Evolutionary conservation across 225 moss, liverwort and hornwort genomes (phyloP).

Genomic region (Physcomitrium patens): DNA sequence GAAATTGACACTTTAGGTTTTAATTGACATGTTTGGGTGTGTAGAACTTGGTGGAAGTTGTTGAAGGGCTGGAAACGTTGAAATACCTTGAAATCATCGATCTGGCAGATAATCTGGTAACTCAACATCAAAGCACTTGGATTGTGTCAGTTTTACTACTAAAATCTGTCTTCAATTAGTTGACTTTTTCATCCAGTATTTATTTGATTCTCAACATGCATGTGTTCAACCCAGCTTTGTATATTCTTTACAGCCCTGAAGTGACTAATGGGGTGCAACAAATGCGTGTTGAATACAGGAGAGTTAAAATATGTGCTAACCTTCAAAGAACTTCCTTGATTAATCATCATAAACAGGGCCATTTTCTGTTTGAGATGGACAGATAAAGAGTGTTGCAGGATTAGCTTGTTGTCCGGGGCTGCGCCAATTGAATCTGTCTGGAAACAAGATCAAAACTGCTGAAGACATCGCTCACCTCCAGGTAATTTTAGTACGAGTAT

Average conservation of each 20-base stretch:
- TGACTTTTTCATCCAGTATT: not conserved
- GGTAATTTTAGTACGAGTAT: conserved; percentile 23
- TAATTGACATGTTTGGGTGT: not conserved
- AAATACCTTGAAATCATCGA: conserved; percentile 67
- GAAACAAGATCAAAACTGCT: conserved; percentile 62
- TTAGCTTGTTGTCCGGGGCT: conserved; percentile 53
- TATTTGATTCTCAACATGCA: not conserved
- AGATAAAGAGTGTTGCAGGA: conserved; percentile 58
- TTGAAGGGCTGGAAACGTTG: conserved; percentile 71
- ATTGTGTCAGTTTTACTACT: not conserved
- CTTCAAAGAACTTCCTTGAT: not conserved
- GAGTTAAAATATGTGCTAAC: not conserved
- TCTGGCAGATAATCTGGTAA: conserved; percentile 83
- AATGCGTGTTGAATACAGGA: not conserved
- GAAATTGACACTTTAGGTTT: not conserved
- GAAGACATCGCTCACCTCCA: conserved; percentile 60
- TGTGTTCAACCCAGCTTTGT: not conserved
- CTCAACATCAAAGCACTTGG: not conserved
- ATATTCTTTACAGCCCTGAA: not conserved
- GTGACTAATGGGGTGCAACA: not conserved
- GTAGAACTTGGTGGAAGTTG: conserved; percentile 82
- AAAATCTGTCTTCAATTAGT: not conserved
- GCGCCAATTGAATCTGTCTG: conserved; percentile 70
- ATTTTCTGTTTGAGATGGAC: conserved; percentile 1
- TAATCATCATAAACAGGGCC: not conserved